These are phyloP conservation scores for Lecanicillium sp. DNA, from an alignment of 2,329 filamentous ascomycete species.

Conservation along the genomic window DNA sequence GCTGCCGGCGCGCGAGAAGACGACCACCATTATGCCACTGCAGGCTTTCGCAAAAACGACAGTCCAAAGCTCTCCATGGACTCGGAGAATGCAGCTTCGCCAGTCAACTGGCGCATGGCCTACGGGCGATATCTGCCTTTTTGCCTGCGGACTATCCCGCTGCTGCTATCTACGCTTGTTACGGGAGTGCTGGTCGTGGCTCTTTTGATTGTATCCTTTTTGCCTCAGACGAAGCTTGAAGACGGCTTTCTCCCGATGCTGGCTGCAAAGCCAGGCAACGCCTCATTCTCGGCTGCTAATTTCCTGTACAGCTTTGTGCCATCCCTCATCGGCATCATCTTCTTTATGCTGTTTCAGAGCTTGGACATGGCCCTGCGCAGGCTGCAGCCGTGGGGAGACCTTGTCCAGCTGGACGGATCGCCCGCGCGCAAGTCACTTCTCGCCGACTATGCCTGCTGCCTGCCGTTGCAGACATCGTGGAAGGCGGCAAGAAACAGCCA, in stretches of 20 bases:
- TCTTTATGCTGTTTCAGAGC: conserved; percentile 59
- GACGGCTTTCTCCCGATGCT: conserved; percentile 66
- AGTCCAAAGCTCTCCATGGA: conserved; percentile 23
- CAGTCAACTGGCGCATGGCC: conserved; percentile 17
- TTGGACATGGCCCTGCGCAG: conserved; percentile 58
- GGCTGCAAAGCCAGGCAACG: conserved; percentile 45
- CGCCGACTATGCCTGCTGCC: conserved; percentile 60
- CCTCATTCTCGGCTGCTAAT: conserved; percentile 75
- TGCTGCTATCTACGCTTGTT: conserved; percentile 58
- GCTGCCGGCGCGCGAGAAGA: conserved; percentile 29
- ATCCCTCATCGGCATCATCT: conserved; percentile 54
- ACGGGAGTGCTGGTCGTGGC: conserved; percentile 56
- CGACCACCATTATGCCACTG: conserved; percentile 14
- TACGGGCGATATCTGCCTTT: conserved; percentile 63
- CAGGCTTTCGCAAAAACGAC: conserved; percentile 18
- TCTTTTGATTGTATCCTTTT: conserved; percentile 71
- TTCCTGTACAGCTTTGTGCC: conserved; percentile 79
- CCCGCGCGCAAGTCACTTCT: conserved; percentile 56
- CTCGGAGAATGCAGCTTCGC: conserved; percentile 19
- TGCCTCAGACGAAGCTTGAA: conserved; percentile 56
- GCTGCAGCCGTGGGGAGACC: conserved; percentile 61
- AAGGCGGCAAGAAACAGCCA: conserved; percentile 53
- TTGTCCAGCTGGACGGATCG: conserved; percentile 48
- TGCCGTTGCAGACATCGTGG: conserved; percentile 51
- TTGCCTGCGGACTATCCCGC: conserved; percentile 58